These are phyloP conservation scores for Solanum paucissectum DNA, from an alignment of 257 asterid genomes.

Conservation along the genomic window DNA sequence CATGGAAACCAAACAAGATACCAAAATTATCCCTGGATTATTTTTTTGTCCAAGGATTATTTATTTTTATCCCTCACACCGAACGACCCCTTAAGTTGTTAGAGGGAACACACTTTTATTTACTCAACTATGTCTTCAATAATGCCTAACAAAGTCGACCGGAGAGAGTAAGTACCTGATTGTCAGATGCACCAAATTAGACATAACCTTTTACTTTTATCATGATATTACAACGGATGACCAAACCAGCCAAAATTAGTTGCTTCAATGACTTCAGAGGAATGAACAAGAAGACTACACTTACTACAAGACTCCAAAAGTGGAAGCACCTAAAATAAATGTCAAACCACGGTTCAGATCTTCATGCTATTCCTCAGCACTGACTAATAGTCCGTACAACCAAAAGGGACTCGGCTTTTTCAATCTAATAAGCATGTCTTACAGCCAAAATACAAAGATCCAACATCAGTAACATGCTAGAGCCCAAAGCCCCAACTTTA, in stretches of 20 bases:
- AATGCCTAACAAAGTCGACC: not conserved
- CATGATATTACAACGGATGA: not conserved
- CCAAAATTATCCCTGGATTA: not conserved
- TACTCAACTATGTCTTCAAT: not conserved
- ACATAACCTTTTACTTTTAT: not conserved
- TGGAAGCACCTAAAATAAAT: not conserved
- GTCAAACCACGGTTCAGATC: not conserved
- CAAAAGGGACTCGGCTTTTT: not conserved
- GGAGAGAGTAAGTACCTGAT: not conserved
- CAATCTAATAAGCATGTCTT: not conserved
- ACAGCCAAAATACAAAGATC: not conserved
- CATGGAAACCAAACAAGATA: not conserved
- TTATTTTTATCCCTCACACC: not conserved
- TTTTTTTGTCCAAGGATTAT: not conserved
- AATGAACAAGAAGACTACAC: not conserved
- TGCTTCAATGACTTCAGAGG: not conserved
- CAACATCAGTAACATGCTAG: not conserved
- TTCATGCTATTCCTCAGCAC: not conserved
- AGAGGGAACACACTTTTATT: not conserved
- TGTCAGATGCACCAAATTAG: not conserved
- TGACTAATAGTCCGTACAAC: not conserved
- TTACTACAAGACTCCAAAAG: not conserved
- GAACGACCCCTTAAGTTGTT: not conserved
- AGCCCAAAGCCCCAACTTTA: not conserved
- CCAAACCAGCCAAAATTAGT: not conserved